Base-by-base conservation (phyloP, 495 filamentous ascomycete species). In the Cercophora sp. region DNA sequence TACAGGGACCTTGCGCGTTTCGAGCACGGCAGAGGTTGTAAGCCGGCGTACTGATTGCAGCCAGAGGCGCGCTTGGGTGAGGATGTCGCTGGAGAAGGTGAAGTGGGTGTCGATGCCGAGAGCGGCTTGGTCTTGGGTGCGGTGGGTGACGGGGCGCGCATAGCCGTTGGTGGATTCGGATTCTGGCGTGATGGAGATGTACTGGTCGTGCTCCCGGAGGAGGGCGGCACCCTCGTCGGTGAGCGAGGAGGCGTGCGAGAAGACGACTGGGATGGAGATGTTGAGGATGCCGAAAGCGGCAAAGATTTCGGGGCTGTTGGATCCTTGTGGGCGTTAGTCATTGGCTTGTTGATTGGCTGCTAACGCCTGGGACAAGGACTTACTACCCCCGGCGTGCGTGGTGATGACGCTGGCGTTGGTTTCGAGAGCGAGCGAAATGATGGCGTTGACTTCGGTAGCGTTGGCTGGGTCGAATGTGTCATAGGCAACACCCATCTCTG, bases 11-110 rank as follows among this genome's bases (percentile, higher is more conserved):
- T 69, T 40, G 58, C 70, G 72, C 3, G 36, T 31, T 2, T 64
- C 32, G 48, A 76, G 48, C 4, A 69, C 66, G n/a, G 68, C 40
- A 19, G 65, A 46, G 46, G 65, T 73, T n/a, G 67, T 46, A 45
- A 54, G 44, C 25, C 54, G 52, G n/a, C 72, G 62, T 0, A 59
- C 63, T 11, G 49, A 51, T 54, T 78, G 68, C 4, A 73, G 63
- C 67, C 64, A 74, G 2, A 75, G 15, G 3, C 74, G 65, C 2
- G 70, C 63, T 49, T 76, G 71, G 2, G 71, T 68, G n/a, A 75
- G 35, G 10, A 75, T 67, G 49, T 75, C 72, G 5, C 62, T 54
- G 5, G 62, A 49, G 61, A 44, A 54, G n/a, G 43, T 54, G 47
- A 48, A 48, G 45, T 36, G 46, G 24, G 43, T 46, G 43, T 46